Evolutionary conservation across 1,139 yeast species (phyloP), one percentile per base, ranked within the genome.

Genomic region (Arxiozyma bovina): DNA sequence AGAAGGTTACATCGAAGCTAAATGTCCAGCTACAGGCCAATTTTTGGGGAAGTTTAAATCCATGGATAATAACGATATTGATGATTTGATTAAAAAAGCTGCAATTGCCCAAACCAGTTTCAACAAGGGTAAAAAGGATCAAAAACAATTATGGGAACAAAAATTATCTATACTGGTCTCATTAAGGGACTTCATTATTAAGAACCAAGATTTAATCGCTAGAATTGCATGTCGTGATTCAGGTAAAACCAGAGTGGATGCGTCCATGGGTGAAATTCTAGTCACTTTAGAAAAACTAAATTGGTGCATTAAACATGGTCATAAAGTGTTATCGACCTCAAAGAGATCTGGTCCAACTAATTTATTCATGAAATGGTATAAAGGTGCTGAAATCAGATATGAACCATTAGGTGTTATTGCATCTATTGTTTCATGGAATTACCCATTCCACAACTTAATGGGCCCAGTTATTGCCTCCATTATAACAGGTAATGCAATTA

Each of bases 11-110:
- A 81, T 55, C 84, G 89, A 0, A 78, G 63, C 66, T 55, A 68
- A 4, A 68, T 93, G 98, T 71, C 98, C 99, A 6, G 97, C 98
- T 0, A 93, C 98, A 0, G 94, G 96, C 38, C 96, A 89, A 71
- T 82, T 77, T 57, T 74, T 93, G 60, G 98, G 96, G 1, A 76
- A 82, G 20, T 82, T 83, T 61, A 74, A 77, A 48, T 83, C 89
- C 5, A 81, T 83, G 54, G 71, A 85, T 12, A 75, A 76, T 51
- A 78, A 76, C 7, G 93, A 88, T 48, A 87, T 93, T 72, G 94
- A 91, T 67, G 64, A 64, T 12, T 77, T 81, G 57, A 82, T 93
- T 27, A 64, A 64, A 6, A 68, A 66, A 23, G 89, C 95, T 1
- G 69, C 73, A 42, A 61, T 60, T 11, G 96, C 97, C 0, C 78